Percentiles rank a stretch among this genome's conserved stretches.
Conservation (phyloP, 345 rosid species). For the Populus euphratica region DNA sequence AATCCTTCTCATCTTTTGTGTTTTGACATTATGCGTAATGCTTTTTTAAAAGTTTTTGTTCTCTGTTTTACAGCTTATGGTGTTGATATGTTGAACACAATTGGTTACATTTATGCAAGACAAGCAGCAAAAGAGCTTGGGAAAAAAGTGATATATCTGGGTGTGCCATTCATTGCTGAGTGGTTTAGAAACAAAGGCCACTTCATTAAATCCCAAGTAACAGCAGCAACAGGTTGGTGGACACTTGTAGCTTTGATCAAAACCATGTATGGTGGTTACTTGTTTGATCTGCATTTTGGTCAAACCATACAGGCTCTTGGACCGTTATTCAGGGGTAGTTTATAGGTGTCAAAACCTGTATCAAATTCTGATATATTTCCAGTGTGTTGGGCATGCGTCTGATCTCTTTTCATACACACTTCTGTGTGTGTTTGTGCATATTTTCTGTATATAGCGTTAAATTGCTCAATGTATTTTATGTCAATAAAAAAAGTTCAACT, state of each 20-base stretch:
- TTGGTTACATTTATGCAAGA: slow-evolving; percentile 85
- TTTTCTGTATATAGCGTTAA: background rate
- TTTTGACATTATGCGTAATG: background rate
- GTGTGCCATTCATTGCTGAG: slow-evolving; percentile 91
- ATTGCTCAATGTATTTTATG: background rate
- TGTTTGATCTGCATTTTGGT: slow-evolving; percentile 8
- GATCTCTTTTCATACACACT: background rate
- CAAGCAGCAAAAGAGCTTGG: slow-evolving; percentile 98
- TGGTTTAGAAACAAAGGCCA: slow-evolving; percentile 99
- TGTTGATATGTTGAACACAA: slow-evolving; percentile 87
- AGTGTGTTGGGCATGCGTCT: background rate
- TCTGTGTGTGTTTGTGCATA: background rate
- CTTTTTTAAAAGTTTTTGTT: slow-evolving; percentile 8
- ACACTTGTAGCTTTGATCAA: slow-evolving; percentile 14
- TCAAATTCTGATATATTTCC: background rate
- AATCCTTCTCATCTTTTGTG: background rate
- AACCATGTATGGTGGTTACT: slow-evolving; percentile 3
- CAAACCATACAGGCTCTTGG: background rate
- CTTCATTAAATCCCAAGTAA: slow-evolving; percentile 89
- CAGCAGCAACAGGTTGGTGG: slow-evolving; percentile 89
- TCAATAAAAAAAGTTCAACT: background rate
- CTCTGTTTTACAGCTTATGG: slow-evolving; percentile 71
- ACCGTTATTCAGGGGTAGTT: background rate
- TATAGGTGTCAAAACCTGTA: background rate
- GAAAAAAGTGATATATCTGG: slow-evolving; percentile 74